Evolutionary conservation across 2,329 filamentous ascomycete genomes (phyloP).

Genomic region (Calonectria hawksworthii): DNA sequence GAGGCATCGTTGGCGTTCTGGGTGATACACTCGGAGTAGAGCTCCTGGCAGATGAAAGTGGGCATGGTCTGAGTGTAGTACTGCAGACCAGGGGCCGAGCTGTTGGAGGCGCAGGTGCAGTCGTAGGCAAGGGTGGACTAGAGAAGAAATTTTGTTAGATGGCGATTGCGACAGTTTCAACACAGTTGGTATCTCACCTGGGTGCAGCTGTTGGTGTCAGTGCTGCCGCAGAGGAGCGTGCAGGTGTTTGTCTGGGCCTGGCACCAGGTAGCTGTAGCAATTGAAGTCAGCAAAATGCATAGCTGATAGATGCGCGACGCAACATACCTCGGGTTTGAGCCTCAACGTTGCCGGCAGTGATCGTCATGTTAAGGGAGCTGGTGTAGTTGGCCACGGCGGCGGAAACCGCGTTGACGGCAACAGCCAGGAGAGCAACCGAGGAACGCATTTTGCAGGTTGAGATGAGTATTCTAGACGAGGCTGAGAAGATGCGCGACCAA

Average conservation of each 20-base stretch:
- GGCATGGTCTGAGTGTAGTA: constrained; percentile 68
- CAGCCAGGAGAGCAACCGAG: constrained; percentile 56
- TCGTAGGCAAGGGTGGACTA: constrained; percentile 61
- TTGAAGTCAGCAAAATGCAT: constrained; percentile 29
- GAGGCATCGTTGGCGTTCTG: constrained; percentile 56
- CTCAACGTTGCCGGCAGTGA: constrained; percentile 55
- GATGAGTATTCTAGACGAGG: not conserved
- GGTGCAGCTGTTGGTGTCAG: constrained; percentile 60
- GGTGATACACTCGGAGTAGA: constrained; percentile 63
- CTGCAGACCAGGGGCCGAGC: constrained; percentile 64
- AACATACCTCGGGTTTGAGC: constrained; percentile 56
- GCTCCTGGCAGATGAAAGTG: constrained; percentile 65
- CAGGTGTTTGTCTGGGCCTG: constrained; percentile 65
- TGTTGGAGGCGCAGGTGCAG: constrained; percentile 65
- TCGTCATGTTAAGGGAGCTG: constrained; percentile 56
- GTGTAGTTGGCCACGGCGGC: constrained; percentile 61
- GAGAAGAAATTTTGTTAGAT: constrained; percentile 1
- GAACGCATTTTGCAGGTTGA: constrained; percentile 56
- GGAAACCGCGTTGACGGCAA: constrained; percentile 60
- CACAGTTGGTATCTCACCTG: constrained; percentile 53
- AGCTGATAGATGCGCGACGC: not conserved
- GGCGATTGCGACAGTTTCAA: not conserved
- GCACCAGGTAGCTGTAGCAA: constrained; percentile 64
- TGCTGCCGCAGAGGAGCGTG: constrained; percentile 59
- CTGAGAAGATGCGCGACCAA: not conserved